phyloP scores from a whole-genome alignment of 2,329 filamentous ascomycete genomes.

The Aspergillus costaricaensis region DNA sequence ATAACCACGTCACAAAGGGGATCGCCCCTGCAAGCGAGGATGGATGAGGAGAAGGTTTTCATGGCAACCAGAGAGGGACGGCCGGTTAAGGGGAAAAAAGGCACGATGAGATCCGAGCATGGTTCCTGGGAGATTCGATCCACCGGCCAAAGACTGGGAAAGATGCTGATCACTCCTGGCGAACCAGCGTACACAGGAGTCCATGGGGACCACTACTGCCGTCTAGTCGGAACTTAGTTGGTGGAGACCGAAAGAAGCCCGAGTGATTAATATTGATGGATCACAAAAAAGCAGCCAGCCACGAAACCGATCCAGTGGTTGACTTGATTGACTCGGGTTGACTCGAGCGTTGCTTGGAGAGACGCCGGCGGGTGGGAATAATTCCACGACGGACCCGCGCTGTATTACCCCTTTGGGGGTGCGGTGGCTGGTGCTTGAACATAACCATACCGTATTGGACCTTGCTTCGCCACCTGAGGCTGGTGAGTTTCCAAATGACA shows the following conservation, averaged over 20 bases:
- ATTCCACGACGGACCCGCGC: neutral
- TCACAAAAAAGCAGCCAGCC: constrained; percentile 8
- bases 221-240: constrained; percentile 2
- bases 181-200: constrained; percentile 10
- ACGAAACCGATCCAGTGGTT: neutral
- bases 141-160: constrained; percentile 6
- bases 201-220: constrained; percentile 5
- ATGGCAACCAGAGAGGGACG: constrained; percentile 4
- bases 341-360: constrained; percentile 6
- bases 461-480: neutral
- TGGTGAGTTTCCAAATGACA: neutral
- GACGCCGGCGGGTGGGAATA: neutral
- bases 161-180: constrained; percentile 15
- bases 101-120: constrained; percentile 20
- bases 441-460: neutral
- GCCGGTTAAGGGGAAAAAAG: constrained; percentile 12
- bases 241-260: constrained; percentile 7
- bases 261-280: constrained; percentile 5
- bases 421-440: neutral
- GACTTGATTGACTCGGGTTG: neutral
- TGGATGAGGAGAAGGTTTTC: constrained; percentile 7
- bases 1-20: constrained; percentile 18
- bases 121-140: constrained; percentile 12
- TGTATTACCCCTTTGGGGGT: neutral
- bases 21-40: constrained; percentile 9